A percentile compares a stretch with the other conserved stretches of the same genome.
Conservation (phyloP, 208 protist genomes). For the Phytomonas sp. region DNA sequence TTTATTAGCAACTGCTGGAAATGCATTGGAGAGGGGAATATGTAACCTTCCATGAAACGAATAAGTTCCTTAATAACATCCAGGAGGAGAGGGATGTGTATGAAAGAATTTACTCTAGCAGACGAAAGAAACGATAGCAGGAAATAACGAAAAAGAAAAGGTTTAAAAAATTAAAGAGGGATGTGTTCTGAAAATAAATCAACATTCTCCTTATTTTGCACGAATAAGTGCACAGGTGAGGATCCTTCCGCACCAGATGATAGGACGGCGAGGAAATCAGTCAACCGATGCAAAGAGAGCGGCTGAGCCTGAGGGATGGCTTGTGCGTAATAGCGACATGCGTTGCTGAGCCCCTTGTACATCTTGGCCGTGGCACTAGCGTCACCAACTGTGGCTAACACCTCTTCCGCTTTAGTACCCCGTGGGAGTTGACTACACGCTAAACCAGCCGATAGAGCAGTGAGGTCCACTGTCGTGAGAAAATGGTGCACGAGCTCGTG, state of each 20-base stretch:
- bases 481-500: background rate
- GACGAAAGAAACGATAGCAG: background rate
- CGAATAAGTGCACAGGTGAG: background rate
- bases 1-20: background rate
- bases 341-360: background rate
- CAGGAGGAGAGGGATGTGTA: background rate
- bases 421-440: background rate
- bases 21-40: background rate
- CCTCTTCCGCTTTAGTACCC: background rate
- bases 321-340: background rate
- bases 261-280: background rate
- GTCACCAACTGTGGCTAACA: background rate
- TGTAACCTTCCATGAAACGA: background rate
- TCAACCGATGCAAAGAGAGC: background rate
- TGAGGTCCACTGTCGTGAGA: background rate
- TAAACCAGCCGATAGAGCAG: background rate
- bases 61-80: background rate
- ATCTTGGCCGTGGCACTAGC: background rate
- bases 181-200: background rate
- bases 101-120: background rate
- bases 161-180: background rate
- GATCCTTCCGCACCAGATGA: background rate
- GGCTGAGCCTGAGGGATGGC: background rate
- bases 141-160: constrained; percentile 1
- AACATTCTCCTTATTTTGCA: background rate